Percentiles rank a stretch among this genome's conserved stretches.
Conservation (phyloP, 345 rosid species). For the Eucalyptus cloeziana region DNA sequence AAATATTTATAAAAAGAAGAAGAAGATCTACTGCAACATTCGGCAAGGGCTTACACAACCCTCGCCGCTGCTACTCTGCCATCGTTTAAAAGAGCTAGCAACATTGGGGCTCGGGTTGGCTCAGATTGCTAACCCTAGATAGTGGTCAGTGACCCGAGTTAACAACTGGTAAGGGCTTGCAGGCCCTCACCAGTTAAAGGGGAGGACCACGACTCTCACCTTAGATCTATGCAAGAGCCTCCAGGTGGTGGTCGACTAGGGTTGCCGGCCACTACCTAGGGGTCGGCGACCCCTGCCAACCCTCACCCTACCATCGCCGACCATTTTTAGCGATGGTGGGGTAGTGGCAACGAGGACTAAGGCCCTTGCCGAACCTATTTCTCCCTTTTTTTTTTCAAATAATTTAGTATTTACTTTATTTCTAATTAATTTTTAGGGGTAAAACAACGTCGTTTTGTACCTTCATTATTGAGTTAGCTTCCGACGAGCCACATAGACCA, state of each 20-base stretch:
- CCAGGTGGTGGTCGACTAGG: no score
- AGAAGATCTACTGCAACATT: no score
- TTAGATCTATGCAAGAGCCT: rapidly evolving
- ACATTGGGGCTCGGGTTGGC: rapidly evolving
- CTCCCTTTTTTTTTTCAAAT: no score
- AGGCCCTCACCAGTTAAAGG: rapidly evolving
- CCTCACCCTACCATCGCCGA: rapidly evolving
- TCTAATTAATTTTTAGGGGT: no score
- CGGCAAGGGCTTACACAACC: no score
- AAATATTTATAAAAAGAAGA: no score
- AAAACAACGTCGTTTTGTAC: rapidly evolving
- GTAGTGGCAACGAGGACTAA: rapidly evolving
- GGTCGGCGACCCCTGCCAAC: no score
- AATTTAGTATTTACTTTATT: no score
- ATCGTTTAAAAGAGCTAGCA: rapidly evolving
- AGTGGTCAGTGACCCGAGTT: rapidly evolving
- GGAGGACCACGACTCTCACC: no score
- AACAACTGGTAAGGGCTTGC: rapidly evolving
- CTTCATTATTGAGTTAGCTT: no score
- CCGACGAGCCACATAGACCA: rapidly evolving
- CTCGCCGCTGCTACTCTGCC: rapidly evolving
- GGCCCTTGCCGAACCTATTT: rapidly evolving
- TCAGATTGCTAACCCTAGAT: rapidly evolving
- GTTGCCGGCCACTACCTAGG: no score
- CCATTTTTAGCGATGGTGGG: no score